Evolutionary conservation across 495 filamentous ascomycete genomes (phyloP).

Genomic region (Hypoxylon rickii): DNA sequence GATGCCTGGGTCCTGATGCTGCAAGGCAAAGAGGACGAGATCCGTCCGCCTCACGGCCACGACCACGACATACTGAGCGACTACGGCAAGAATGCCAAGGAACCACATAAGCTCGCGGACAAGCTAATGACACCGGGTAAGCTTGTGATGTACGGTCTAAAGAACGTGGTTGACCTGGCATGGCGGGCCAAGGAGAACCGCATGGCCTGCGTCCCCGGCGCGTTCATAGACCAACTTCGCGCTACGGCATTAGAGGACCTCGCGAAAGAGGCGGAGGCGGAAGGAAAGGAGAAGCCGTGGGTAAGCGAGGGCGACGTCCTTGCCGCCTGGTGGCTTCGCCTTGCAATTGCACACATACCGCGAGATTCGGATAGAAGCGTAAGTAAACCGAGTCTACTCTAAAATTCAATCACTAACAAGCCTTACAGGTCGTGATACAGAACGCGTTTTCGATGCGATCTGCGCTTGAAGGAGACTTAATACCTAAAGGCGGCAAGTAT

Average conservation of each 20-base stretch:
- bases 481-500: background rate
- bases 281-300: background rate
- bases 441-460: background rate
- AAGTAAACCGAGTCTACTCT: background rate
- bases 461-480: background rate
- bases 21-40: background rate
- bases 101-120: background rate
- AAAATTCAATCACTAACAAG: background rate
- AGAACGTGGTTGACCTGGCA: background rate
- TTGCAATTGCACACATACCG: background rate
- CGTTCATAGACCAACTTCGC: background rate
- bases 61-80: background rate
- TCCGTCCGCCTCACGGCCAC: background rate
- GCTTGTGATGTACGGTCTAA: background rate
- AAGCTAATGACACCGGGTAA: background rate
- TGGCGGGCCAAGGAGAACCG: background rate
- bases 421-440: background rate
- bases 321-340: background rate
- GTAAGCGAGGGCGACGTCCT: background rate
- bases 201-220: background rate
- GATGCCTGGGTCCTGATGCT: background rate
- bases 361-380: background rate
- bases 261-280: background rate
- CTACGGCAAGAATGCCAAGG: background rate
- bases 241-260: background rate